Percentiles rank a stretch among this genome's conserved stretches.
These are phyloP conservation scores for Calonectria crousiana DNA, from an alignment of 2,329 filamentous ascomycete species.

Conservation along the genomic window DNA sequence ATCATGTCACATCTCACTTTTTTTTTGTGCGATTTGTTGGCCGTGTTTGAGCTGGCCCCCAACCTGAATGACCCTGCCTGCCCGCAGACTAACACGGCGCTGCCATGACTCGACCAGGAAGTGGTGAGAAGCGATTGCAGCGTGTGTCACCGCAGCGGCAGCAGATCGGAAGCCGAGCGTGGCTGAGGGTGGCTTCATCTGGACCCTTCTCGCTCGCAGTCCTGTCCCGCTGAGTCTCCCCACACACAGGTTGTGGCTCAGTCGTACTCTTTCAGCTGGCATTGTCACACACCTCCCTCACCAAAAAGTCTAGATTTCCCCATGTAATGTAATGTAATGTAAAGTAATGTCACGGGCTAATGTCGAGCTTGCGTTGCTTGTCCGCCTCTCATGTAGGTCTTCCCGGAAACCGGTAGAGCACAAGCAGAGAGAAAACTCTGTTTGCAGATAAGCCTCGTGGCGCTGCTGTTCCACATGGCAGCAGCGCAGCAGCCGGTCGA, in stretches of 20 bases:
- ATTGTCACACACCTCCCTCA: not conserved
- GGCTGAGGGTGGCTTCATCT: slow-evolving; percentile 2
- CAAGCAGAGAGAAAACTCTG: not conserved
- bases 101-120: not conserved
- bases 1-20: slow-evolving; percentile 9
- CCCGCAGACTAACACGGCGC: not conserved
- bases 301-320: not conserved
- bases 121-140: not conserved
- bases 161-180: not conserved
- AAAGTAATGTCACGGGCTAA: not conserved
- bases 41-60: not conserved
- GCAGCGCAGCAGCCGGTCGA: not conserved
- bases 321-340: not conserved
- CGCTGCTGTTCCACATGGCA: slow-evolving; percentile 9
- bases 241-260: not conserved
- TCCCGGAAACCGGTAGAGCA: not conserved
- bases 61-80: not conserved
- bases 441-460: slow-evolving; percentile 1
- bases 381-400: not conserved
- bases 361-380: not conserved
- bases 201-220: not conserved
- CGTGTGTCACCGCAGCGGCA: not conserved
- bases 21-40: not conserved
- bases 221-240: not conserved
- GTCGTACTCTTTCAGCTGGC: not conserved